Conservation (phyloP, 179 eudicot genomes). For the Corrigiola litoralis region DNA sequence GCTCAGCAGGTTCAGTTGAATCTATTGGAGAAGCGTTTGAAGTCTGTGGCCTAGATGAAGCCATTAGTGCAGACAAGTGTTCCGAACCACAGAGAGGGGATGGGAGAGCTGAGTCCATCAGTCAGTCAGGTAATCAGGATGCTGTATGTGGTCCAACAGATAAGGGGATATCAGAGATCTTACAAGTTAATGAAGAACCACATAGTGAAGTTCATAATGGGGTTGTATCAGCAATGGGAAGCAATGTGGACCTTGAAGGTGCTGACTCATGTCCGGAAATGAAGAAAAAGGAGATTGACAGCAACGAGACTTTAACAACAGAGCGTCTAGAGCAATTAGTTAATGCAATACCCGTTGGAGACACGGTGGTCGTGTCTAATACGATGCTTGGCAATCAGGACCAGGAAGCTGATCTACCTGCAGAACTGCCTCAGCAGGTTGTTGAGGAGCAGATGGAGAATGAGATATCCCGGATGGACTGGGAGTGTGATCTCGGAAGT, state of each 20-base stretch:
- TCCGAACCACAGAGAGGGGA: neutral
- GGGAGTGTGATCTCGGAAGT: slow-evolving; percentile 13
- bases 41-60: neutral
- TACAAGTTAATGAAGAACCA: neutral
- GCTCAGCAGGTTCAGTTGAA: neutral
- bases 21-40: neutral
- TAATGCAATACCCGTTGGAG: neutral
- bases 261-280: neutral
- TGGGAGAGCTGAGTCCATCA: neutral
- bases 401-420: neutral
- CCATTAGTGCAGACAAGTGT: neutral
- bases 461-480: slow-evolving; percentile 5
- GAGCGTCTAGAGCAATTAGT: neutral
- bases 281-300: neutral
- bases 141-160: neutral
- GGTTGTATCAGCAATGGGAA: neutral
- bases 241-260: neutral
- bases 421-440: slow-evolving; percentile 2
- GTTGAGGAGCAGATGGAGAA: neutral
- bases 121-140: no score
- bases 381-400: neutral
- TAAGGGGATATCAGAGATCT: neutral
- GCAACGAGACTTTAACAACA: neutral
- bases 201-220: neutral
- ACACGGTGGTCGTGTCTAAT: neutral